Conservation (phyloP, 257 asterid species). For the Jasminum sambac region DNA sequence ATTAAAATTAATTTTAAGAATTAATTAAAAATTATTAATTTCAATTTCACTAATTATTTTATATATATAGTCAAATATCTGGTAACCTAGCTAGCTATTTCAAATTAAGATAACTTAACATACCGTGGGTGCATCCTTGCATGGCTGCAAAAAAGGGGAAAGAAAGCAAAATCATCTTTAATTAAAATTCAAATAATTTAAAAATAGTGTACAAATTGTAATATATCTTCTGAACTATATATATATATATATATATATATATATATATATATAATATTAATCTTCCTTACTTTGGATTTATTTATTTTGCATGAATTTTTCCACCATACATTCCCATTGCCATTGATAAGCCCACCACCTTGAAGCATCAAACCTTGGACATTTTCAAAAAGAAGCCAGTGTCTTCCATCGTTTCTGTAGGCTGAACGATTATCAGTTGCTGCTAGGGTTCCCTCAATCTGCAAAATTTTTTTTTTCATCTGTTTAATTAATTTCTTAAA, state of each 20-base stretch:
- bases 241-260: too few species aligned
- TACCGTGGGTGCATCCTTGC: conserved; percentile 85
- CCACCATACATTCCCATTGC: conserved; percentile 89
- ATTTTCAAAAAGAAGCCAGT: conserved; percentile 55
- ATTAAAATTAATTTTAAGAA: neutral
- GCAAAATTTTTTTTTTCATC: too few species aligned
- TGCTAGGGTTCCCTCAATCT: conserved; percentile 57
- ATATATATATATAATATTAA: too few species aligned
- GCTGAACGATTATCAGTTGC: conserved; percentile 56
- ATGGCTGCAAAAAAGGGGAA: conserved; percentile 47
- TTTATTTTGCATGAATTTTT: conserved; percentile 72
- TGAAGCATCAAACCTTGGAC: conserved; percentile 51
- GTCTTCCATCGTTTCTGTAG: conserved; percentile 45
- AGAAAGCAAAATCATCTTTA: neutral
- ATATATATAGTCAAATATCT: neutral
- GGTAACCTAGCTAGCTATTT: neutral
- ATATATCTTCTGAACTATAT: too few species aligned
- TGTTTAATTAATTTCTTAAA: neutral
- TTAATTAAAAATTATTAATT: neutral
- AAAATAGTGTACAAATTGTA: neutral
- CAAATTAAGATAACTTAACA: too few species aligned
- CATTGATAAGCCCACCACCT: conserved; percentile 74
- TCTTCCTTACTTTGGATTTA: conserved; percentile 35
- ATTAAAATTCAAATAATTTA: neutral
- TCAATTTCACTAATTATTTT: neutral